phyloP scores from a whole-genome alignment of 2,329 filamentous ascomycete genomes.

The Penicillium crustosum region DNA sequence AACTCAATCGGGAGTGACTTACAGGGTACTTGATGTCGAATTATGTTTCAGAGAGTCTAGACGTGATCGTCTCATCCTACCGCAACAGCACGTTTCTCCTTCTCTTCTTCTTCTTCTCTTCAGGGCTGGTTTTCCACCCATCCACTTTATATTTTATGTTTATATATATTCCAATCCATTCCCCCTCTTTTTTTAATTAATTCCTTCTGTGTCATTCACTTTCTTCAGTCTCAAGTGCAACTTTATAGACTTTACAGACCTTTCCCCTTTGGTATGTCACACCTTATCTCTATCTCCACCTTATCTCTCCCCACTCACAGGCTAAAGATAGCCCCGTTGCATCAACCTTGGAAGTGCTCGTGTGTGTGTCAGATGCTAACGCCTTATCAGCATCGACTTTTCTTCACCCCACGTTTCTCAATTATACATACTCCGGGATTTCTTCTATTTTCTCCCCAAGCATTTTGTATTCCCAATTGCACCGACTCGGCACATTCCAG shows the following conservation, averaged over 20 bases:
- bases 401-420: neutral
- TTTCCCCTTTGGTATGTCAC: slow-evolving; percentile 1
- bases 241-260: neutral
- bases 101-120: neutral
- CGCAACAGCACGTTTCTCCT: slow-evolving; percentile 9
- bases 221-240: neutral
- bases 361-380: neutral
- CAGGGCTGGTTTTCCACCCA: neutral
- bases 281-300: slow-evolving; percentile 21
- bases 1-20: neutral
- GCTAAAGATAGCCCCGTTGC: slow-evolving; percentile 22
- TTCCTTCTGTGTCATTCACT: neutral
- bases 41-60: slow-evolving; percentile 3
- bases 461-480: neutral
- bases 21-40: neutral
- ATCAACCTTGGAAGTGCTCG: neutral
- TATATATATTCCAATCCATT: neutral
- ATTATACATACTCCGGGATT: slow-evolving; percentile 4
- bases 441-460: neutral
- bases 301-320: slow-evolving; percentile 31
- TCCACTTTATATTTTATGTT: neutral
- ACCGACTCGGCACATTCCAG: slow-evolving; percentile 5
- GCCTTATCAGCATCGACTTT: slow-evolving; percentile 19
- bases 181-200: neutral
- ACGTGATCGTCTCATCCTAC: slow-evolving; percentile 15